Conservation (phyloP, 2,329 filamentous ascomycete genomes). For the Verticillium longisporum region DNA sequence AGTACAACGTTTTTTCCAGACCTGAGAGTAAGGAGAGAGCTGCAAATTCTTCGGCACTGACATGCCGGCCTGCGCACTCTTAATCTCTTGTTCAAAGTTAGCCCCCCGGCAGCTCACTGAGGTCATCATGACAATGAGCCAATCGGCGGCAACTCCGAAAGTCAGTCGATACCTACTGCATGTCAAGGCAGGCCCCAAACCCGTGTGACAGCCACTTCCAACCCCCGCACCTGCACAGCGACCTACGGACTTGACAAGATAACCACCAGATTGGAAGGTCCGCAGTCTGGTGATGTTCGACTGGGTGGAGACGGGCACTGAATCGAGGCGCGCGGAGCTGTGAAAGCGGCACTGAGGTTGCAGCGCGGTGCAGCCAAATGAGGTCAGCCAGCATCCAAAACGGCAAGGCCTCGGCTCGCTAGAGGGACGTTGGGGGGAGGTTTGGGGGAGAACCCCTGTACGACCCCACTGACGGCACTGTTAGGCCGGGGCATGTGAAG, state of each 20-base stretch:
- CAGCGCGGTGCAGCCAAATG: background rate
- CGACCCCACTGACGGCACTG: background rate
- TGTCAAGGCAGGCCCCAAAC: background rate
- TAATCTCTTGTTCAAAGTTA: background rate
- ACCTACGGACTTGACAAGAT: background rate
- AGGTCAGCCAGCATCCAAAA: background rate
- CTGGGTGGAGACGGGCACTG: background rate
- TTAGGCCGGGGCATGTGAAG: constrained; percentile 1
- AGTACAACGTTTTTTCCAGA: background rate
- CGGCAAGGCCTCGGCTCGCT: background rate
- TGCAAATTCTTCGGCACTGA: background rate
- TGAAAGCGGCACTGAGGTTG: background rate
- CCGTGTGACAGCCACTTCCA: background rate
- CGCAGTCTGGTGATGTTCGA: background rate
- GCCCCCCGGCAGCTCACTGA: background rate
- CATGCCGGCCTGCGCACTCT: background rate
- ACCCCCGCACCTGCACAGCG: background rate
- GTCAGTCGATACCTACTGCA: background rate
- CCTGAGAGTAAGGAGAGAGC: no score
- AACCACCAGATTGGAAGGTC: background rate
- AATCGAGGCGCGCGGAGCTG: background rate
- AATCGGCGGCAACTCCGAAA: background rate
- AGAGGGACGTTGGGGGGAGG: background rate
- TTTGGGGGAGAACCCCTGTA: background rate
- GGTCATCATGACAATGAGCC: background rate